Evolutionary conservation across 1,139 yeast genomes (phyloP).

Genomic region (Suhomyces maxii): DNA sequence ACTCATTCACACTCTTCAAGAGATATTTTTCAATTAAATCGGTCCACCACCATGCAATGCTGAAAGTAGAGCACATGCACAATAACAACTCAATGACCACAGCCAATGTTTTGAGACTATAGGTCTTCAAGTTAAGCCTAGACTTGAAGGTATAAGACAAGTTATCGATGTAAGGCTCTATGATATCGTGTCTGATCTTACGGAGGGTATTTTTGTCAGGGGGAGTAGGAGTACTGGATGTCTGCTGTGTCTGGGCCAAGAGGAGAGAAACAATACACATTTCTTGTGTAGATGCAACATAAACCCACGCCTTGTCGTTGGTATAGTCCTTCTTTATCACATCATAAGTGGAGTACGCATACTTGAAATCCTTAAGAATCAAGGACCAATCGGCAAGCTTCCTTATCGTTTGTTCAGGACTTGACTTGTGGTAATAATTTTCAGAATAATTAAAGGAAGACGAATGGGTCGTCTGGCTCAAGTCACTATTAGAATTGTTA

Average conservation of each 20-base stretch:
- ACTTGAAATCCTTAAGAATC: conserved; percentile 83
- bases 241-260: conserved; percentile 58
- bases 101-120: conserved; percentile 50
- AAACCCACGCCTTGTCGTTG: conserved; percentile 78
- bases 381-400: conserved; percentile 91
- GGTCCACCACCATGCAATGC: conserved; percentile 50
- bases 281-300: conserved; percentile 84
- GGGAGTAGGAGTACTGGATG: conserved; percentile 16
- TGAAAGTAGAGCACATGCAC: conserved; percentile 41
- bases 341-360: conserved; percentile 84
- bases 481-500: conserved; percentile 24
- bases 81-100: conserved; percentile 54
- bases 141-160: conserved; percentile 54
- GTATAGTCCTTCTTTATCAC: conserved; percentile 75
- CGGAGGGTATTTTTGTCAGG: conserved; percentile 55
- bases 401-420: conserved; percentile 75
- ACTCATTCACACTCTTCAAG: conserved; percentile 40
- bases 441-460: conserved; percentile 39
- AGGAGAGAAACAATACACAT: conserved; percentile 77
- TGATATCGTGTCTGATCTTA: conserved; percentile 58
- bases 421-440: conserved; percentile 56
- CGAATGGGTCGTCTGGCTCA: conserved; percentile 4
- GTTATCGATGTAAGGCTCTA: conserved; percentile 69
- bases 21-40: conserved; percentile 48
- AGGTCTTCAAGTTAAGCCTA: conserved; percentile 62